Percentiles rank a stretch among this genome's conserved stretches.
phyloP scores from a whole-genome alignment of 306 rosid genomes.

The Prunus dulcis region DNA sequence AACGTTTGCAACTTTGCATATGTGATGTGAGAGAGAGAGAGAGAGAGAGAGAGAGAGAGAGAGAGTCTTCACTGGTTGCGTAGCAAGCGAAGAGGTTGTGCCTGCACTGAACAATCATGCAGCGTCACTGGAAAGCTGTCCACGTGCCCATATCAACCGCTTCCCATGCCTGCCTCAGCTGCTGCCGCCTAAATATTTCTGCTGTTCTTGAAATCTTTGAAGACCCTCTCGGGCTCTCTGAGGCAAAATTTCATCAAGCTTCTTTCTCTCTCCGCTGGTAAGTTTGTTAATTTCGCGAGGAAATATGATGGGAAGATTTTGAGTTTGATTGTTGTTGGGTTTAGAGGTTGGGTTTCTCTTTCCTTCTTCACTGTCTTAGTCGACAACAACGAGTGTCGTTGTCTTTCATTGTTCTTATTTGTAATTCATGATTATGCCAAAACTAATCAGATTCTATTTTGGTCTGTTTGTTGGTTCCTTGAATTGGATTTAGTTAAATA shows the following conservation, averaged over 20 bases:
- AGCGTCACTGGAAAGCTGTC: background rate
- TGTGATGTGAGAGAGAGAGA: no score
- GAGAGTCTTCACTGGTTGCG: background rate
- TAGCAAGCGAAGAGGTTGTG: background rate
- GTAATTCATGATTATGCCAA: background rate
- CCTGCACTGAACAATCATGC: background rate
- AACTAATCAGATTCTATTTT: background rate
- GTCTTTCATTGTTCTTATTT: background rate
- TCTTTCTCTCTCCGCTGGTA: background rate
- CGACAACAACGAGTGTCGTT: background rate
- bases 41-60: no score
- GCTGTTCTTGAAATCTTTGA: background rate
- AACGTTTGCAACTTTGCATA: background rate
- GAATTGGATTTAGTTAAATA: background rate
- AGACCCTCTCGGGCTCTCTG: background rate
- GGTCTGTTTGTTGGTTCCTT: background rate
- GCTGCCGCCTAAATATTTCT: background rate
- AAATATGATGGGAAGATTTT: background rate
- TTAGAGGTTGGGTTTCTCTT: background rate
- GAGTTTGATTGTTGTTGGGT: background rate
- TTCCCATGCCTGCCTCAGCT: background rate
- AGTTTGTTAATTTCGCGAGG: background rate
- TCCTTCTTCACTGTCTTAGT: background rate
- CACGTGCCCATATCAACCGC: background rate
- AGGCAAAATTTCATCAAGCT: background rate